A percentile compares a stretch with the other conserved stretches of the same genome.
phyloP scores from a whole-genome alignment of 768 basidiomycete genomes.

The Mycena pura region DNA sequence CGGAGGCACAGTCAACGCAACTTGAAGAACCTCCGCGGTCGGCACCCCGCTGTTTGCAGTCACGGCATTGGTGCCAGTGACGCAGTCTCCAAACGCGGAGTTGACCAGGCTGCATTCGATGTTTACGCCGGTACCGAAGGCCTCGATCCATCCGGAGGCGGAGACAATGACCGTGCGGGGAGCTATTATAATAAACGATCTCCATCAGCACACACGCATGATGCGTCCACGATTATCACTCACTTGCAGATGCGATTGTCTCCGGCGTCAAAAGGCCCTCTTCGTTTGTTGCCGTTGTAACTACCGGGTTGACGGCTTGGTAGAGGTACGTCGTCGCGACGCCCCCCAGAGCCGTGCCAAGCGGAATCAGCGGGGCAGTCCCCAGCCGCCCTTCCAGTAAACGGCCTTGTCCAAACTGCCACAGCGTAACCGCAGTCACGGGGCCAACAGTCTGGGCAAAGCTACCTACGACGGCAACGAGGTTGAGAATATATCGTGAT shows the following conservation, averaged over 20 bases:
- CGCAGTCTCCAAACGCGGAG: not conserved
- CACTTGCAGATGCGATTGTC: not conserved
- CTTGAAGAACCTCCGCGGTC: not conserved
- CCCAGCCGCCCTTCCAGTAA: not conserved
- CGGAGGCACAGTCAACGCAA: not conserved
- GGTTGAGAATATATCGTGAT: no score
- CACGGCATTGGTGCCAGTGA: not conserved
- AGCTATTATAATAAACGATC: not conserved
- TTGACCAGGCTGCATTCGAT: not conserved
- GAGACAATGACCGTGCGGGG: constrained; percentile 6
- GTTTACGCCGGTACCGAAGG: not conserved
- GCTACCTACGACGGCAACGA: no score
- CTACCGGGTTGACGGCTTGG: not conserved
- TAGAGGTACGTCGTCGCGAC: constrained; percentile 3
- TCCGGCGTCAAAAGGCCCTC: not conserved
- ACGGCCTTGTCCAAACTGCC: not conserved
- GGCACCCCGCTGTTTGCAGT: constrained; percentile 6
- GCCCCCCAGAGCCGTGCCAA: not conserved
- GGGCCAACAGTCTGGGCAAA: no score
- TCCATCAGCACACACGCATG: no score
- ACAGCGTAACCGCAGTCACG: not conserved
- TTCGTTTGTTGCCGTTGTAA: not conserved
- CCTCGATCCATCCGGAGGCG: constrained; percentile 5
- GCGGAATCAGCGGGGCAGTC: not conserved
- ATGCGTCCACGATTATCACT: not conserved